Evolutionary conservation across 1,284 basidiomycete species (phyloP).

Genomic region (Kwoniella shivajii): DNA sequence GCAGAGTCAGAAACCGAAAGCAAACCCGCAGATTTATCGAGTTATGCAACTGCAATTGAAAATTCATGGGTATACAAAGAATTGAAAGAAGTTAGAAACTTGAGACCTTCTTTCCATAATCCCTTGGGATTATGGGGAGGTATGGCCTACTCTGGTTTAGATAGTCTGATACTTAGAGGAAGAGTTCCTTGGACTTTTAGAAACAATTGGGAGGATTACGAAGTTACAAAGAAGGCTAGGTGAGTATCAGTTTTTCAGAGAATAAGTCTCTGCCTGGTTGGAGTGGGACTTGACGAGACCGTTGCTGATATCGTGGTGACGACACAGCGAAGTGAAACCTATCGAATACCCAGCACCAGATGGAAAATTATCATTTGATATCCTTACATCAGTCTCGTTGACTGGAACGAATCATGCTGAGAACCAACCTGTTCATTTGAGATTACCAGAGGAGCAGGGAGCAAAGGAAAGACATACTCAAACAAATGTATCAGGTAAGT

Average conservation of each 20-base stretch:
- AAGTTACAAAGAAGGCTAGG: conserved; percentile 69
- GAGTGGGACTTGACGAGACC: background rate
- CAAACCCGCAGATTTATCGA: conserved; percentile 66
- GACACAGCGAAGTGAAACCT: conserved; percentile 64
- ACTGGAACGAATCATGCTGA: conserved; percentile 97
- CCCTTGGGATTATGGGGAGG: conserved; percentile 85
- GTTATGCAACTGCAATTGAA: conserved; percentile 62
- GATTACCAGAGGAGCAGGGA: conserved; percentile 62
- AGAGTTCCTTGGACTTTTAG: conserved; percentile 90
- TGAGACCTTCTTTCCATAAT: conserved; percentile 89
- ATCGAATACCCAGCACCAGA: conserved; percentile 91
- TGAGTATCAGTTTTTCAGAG: conserved; percentile 29
- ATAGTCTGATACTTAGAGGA: conserved; percentile 82
- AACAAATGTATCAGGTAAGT: conserved; percentile 64
- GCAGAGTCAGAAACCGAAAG: conserved; percentile 20
- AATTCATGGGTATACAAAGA: conserved; percentile 87
- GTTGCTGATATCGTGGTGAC: background rate
- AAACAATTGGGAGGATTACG: conserved; percentile 70
- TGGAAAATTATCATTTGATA: conserved; percentile 89
- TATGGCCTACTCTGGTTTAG: conserved; percentile 85
- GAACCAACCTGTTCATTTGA: conserved; percentile 89
- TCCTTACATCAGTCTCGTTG: conserved; percentile 85
- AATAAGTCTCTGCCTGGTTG: background rate
- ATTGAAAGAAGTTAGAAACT: conserved; percentile 86
- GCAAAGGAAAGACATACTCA: conserved; percentile 68